Base-by-base conservation (phyloP, 2,329 filamentous ascomycete species). In the Fonsecaea multimorphosa region DNA sequence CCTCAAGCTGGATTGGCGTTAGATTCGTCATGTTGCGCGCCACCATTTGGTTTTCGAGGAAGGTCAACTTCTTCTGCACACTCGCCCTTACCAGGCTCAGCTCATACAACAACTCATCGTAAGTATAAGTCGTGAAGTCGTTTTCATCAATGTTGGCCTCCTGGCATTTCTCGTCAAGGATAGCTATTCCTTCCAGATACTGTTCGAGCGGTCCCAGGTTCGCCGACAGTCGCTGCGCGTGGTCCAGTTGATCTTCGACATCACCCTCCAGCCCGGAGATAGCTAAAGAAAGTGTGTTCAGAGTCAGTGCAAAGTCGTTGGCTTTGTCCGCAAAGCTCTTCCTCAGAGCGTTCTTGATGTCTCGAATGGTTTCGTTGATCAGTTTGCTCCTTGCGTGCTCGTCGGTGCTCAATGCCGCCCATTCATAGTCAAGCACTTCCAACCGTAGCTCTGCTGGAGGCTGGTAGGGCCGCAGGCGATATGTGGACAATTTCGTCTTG, bases 121-220 rank as follows among this genome's bases (percentile, higher is more conserved):
- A 95, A 9, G 94, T 97, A 80, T 98, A 98, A 8, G 94, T 98
- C n/a, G 95, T 99, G 78, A 95, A 98, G 81, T 99, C 95, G 78
- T 99, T 99, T 75, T 99, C 95, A 78, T 99, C 95, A 70, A 99
- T 97, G 77, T 99, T 98, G 68, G 95, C 95, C 81, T 98, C 94
- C 66, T 89, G 86, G 76, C 95, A 99, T 79, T 97, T 92, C 69
- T 88, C 87, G 74, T 97, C 93, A 55, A 98, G 86, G 11, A 87
- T 87, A 14, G 88, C 91, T 75, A 99, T 97, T 69, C 92, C 91
- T 69, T 92, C 89, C 46, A 99, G 85, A 76, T 96, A 99, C 66
- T 91, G 87, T 73, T 97, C 93, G n/a, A 99, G 84, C 2, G 94
- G 94, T 8, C 91, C 86, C 12, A 99, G 83, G 74, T 91, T 97